Percentiles rank a stretch among this genome's conserved stretches.
Conservation (phyloP, 768 basidiomycete species). For the Trametes meyenii region DNA sequence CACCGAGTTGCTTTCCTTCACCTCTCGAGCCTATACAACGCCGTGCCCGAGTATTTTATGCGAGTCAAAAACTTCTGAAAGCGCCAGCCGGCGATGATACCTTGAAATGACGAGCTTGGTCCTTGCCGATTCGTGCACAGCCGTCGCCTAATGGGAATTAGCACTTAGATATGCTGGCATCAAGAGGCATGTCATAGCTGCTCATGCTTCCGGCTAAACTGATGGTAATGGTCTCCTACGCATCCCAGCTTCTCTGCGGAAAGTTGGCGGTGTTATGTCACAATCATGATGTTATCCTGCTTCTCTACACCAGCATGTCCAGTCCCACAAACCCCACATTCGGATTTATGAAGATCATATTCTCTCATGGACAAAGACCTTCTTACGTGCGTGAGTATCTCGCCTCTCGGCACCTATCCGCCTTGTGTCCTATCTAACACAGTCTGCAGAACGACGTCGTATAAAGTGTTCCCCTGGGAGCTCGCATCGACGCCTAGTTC, state of each 20-base stretch:
- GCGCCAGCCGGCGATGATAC: too few relatives aligned
- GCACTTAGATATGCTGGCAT: not conserved
- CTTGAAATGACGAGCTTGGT: too few relatives aligned
- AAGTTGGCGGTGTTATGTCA: not conserved
- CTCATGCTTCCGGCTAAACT: not conserved
- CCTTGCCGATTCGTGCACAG: not conserved
- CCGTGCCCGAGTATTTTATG: too few relatives aligned
- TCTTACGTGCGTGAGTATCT: constrained; percentile 1
- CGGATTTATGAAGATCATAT: too few relatives aligned
- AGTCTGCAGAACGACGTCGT: not conserved
- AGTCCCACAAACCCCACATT: not conserved
- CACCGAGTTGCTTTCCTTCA: too few relatives aligned
- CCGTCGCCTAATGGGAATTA: not conserved
- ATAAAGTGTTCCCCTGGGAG: not conserved
- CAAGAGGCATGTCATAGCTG: not conserved
- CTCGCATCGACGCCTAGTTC: not conserved
- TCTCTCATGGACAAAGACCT: constrained; percentile 6
- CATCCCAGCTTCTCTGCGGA: not conserved
- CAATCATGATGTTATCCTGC: not conserved
- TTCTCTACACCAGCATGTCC: not conserved
- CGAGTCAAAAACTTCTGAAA: too few relatives aligned
- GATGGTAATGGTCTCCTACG: not conserved
- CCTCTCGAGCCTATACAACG: too few relatives aligned
- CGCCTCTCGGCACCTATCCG: not conserved
- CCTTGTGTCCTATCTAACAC: not conserved